These are phyloP conservation scores for Penicillium sp. DNA, from an alignment of 2,329 filamentous ascomycete genomes.

Conservation along the genomic window DNA sequence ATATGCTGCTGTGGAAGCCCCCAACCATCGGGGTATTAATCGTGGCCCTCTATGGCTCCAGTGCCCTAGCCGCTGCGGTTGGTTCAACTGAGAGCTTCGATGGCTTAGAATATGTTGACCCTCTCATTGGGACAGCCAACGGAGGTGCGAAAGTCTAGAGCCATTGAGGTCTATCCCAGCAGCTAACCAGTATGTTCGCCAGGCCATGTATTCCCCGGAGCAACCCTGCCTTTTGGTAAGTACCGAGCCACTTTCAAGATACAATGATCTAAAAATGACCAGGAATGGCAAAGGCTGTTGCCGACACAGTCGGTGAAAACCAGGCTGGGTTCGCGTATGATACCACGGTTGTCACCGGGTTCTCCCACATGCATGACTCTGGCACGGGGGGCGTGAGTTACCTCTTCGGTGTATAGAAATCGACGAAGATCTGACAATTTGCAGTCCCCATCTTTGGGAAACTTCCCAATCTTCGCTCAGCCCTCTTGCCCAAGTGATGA, in stretches of 20 bases:
- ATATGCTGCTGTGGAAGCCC: slow-evolving; percentile 15
- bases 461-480: slow-evolving; percentile 74
- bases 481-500: slow-evolving; percentile 63
- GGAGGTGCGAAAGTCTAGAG: slow-evolving; percentile 40
- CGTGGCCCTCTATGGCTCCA: slow-evolving; percentile 16
- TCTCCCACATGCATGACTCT: slow-evolving; percentile 57
- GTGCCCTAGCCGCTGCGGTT: slow-evolving; percentile 8
- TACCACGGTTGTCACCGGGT: slow-evolving; percentile 55
- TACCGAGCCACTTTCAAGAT: not conserved
- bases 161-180: not conserved
- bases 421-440: not conserved
- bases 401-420: not conserved
- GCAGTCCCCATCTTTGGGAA: slow-evolving; percentile 66
- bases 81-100: slow-evolving; percentile 28
- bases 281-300: slow-evolving; percentile 61
- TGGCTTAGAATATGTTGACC: slow-evolving; percentile 51
- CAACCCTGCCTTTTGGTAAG: slow-evolving; percentile 57
- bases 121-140: slow-evolving; percentile 59
- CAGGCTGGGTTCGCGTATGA: slow-evolving; percentile 62
- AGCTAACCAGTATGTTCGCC: not conserved
- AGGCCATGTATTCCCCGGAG: slow-evolving; percentile 63
- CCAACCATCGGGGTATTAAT: slow-evolving; percentile 8
- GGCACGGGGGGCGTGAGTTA: slow-evolving; percentile 54
- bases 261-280: not conserved
- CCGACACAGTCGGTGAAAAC: slow-evolving; percentile 58